Conservation (phyloP, 345 rosid species). For the Moricandia moricandioides region DNA sequence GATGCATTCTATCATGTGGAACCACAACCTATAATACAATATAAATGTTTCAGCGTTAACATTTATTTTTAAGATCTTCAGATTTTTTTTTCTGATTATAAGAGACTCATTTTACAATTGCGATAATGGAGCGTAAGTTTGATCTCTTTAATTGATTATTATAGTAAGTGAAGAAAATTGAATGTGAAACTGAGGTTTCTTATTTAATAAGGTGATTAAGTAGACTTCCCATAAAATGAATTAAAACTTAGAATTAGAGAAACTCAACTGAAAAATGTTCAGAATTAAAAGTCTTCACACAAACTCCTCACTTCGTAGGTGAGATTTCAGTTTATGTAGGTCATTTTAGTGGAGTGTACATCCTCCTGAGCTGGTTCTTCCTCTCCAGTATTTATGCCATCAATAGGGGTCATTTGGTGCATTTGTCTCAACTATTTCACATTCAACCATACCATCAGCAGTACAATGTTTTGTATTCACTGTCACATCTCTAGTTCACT, state of each 20-base stretch:
- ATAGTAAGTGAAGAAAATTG: not conserved
- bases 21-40: not conserved
- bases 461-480: not conserved
- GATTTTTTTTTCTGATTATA: not conserved
- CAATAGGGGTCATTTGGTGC: not conserved
- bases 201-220: not conserved
- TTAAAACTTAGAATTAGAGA: not conserved
- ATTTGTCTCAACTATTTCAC: not conserved
- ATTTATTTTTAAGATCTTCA: not conserved
- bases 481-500: not conserved
- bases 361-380: not conserved
- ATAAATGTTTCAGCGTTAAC: not conserved
- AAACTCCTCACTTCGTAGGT: not conserved
- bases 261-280: not conserved
- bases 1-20: not conserved
- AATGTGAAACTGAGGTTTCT: not conserved
- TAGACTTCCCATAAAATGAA: not conserved
- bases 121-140: not conserved
- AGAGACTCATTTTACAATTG: not conserved
- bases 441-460: not conserved
- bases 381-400: not conserved
- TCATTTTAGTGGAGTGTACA: not conserved
- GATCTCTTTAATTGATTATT: not conserved
- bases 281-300: not conserved
- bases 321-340: not conserved